Percentiles rank a stretch among this genome's conserved stretches.
These are phyloP conservation scores for Eimeria praecox DNA, from an alignment of 169 alveolate genomes.

Conservation along the genomic window DNA sequence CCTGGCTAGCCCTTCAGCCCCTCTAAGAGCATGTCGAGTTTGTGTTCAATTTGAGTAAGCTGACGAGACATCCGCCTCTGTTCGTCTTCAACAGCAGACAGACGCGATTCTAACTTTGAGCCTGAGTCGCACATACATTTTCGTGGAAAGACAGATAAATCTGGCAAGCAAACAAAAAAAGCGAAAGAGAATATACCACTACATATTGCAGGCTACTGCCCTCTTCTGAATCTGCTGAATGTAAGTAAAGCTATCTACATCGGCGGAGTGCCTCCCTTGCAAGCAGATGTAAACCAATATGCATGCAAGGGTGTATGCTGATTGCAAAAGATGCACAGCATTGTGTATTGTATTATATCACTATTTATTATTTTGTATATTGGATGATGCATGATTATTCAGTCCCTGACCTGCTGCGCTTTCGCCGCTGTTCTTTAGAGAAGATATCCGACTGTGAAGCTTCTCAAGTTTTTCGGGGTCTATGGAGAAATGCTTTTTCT, in stretches of 20 bases:
- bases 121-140: neutral
- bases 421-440: neutral
- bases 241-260: neutral
- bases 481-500: neutral
- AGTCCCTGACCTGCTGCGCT: neutral
- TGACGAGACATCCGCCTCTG: conserved; percentile 28
- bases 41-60: conserved; percentile 6
- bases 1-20: conserved; percentile 14
- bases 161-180: neutral
- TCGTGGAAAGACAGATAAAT: neutral
- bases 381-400: neutral
- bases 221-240: neutral
- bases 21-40: conserved; percentile 46
- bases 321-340: neutral
- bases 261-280: neutral
- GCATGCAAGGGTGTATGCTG: neutral
- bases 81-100: conserved; percentile 33
- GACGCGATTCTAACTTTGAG: neutral
- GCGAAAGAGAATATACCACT: too few relatives aligned
- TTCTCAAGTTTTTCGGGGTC: conserved; percentile 3
- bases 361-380: too few relatives aligned
- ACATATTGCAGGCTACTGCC: neutral
- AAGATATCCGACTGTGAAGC: neutral
- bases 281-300: neutral
- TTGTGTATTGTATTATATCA: neutral